Conservation (phyloP, 805 yeast genomes). For the Candida manassasensis region DNA sequence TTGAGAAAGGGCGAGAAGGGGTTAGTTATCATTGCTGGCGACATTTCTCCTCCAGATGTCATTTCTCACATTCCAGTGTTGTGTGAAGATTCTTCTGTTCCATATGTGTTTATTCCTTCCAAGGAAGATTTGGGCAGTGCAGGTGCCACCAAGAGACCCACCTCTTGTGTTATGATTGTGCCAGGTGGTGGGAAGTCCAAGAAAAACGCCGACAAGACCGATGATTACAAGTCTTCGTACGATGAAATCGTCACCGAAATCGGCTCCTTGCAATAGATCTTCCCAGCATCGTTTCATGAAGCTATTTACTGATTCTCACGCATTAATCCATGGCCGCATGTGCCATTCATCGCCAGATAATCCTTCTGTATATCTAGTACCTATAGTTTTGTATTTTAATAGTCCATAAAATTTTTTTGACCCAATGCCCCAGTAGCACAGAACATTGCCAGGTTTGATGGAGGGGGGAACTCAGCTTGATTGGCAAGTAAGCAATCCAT, state of each 20-base stretch:
- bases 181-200: conserved; percentile 90
- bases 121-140: conserved; percentile 98
- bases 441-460: no score
- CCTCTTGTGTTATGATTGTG: conserved; percentile 94
- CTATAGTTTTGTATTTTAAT: background rate
- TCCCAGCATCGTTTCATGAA: background rate
- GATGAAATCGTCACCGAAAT: conserved; percentile 96
- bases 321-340: background rate
- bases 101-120: conserved; percentile 90
- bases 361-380: background rate
- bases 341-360: conserved; percentile 1
- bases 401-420: no score
- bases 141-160: conserved; percentile 98
- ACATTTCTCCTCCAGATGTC: conserved; percentile 95
- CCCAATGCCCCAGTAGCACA: no score
- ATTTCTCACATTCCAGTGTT: conserved; percentile 95
- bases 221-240: conserved; percentile 85
- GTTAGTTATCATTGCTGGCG: conserved; percentile 93
- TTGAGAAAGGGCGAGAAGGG: conserved; percentile 98
- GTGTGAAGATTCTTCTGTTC: conserved; percentile 91
- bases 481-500: no score
- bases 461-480: no score
- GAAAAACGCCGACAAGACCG: conserved; percentile 63
- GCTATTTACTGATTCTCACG: background rate
- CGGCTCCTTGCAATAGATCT: conserved; percentile 32